A percentile compares a stretch with the other conserved stretches of the same genome.
Evolutionary conservation across 257 asterid species (phyloP).

Genomic region (Galeopsis tetrahit): DNA sequence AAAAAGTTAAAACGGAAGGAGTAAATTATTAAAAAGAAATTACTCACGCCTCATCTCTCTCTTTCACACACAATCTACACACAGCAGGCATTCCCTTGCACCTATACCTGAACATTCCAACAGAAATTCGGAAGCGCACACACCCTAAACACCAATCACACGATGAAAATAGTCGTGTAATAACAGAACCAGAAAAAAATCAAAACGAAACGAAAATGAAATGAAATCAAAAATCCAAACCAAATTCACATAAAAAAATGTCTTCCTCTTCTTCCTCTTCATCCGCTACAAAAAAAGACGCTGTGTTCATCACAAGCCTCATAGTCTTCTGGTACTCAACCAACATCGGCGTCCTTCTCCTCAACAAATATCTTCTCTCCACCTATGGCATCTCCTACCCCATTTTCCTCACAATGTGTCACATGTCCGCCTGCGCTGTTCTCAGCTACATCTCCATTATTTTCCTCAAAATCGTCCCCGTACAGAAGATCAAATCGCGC

Average conservation of each 20-base stretch:
- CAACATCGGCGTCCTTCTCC: constrained; percentile 91
- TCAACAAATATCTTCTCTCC: constrained; percentile 86
- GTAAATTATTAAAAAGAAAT: background rate
- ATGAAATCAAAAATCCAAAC: constrained; percentile 19
- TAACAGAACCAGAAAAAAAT: constrained; percentile 14
- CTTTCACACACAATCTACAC: constrained; percentile 21
- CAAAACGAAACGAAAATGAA: constrained; percentile 7
- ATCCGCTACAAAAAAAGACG: constrained; percentile 40
- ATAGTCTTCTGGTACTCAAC: constrained; percentile 77
- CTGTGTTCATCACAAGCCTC: constrained; percentile 59
- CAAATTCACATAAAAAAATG: background rate
- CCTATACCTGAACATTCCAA: constrained; percentile 11
- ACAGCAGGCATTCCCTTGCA: constrained; percentile 9
- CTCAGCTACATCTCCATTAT: constrained; percentile 84
- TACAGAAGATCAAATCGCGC: constrained; percentile 83
- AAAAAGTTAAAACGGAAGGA: no score
- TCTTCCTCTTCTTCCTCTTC: constrained; percentile 19
- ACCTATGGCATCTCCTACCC: constrained; percentile 84
- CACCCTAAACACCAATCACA: constrained; percentile 6
- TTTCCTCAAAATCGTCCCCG: constrained; percentile 73
- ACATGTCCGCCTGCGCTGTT: constrained; percentile 93
- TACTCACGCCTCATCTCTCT: background rate
- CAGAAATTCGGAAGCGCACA: constrained; percentile 18
- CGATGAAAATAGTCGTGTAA: constrained; percentile 34
- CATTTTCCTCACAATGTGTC: constrained; percentile 95